Evolutionary conservation across 2,329 filamentous ascomycete species (phyloP), one percentile per base, ranked within the genome.

Genomic region (Penicillium sp.): DNA sequence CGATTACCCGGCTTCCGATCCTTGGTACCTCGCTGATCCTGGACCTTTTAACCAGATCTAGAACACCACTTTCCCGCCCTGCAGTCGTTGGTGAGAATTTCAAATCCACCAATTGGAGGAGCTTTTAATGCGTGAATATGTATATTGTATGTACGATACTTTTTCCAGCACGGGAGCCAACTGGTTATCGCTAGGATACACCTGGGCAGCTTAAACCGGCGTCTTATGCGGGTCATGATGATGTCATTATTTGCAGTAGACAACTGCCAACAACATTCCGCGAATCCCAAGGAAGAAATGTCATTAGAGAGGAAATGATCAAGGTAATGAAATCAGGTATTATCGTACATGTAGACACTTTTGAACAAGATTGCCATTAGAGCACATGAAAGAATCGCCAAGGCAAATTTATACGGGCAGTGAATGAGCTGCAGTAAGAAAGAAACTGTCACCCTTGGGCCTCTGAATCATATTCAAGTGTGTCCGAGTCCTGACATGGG

Each of bases 251-350:
- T 27, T 27, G 8, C 24, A 27, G 24, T 27, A 27, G 24, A 5
- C 24, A 27, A 27, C 24, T 27, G 24, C 3, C 4, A 0, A 5
- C 1, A 8, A 4, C 4, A 5, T 22, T 34, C 4, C 14, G 5
- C 24, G 18, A 9, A 7, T 16, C 21, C 11, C 44, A 10, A 18
- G 14, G 18, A 45, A 16, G 14, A 22, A 45, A 16, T 53, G 52
- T 55, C 60, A 59, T 58, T 56, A 56, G 54, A 60, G 55, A 59
- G 49, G 59, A 48, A 39, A 5, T 47, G 27, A 38, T 27, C 48
- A 32, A 51, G 40, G 42, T 18, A 31, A 39, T 36, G 9, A 32
- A 27, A 48, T 53, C 34, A 48, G 50, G 27, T 47, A 53, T 21
- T 56, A 59, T 62, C 51, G 54, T 62, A 62, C 62, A 62, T 21